Conservation (phyloP, 176 grass and related monocot species). For the Pontederia paniculata region DNA sequence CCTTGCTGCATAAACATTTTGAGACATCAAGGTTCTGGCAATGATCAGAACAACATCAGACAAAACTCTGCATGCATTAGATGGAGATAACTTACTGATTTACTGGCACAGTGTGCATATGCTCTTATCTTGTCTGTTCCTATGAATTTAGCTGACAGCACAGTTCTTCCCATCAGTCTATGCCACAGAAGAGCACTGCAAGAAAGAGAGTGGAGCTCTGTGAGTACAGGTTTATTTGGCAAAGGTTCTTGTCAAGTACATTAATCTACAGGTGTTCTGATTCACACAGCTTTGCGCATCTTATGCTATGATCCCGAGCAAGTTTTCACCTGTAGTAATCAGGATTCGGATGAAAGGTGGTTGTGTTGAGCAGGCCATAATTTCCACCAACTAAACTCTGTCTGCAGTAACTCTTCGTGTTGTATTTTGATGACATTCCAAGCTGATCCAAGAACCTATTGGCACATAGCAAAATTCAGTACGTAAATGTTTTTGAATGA, state of each 20-base stretch:
- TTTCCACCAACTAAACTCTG: constrained; percentile 67
- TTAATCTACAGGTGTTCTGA: background rate
- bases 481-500: too few relatives aligned
- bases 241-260: background rate
- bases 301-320: background rate
- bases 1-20: constrained; percentile 33
- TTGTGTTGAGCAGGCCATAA: constrained; percentile 71
- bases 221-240: background rate
- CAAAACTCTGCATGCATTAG: background rate
- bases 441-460: constrained; percentile 76
- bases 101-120: constrained; percentile 3
- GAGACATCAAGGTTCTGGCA: background rate
- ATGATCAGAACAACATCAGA: background rate
- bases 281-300: background rate
- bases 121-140: constrained; percentile 43
- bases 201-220: background rate
- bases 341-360: constrained; percentile 70
- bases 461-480: background rate
- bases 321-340: constrained; percentile 67
- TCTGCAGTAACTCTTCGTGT: constrained; percentile 70
- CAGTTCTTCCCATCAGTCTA: constrained; percentile 57
- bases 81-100: background rate
- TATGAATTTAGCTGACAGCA: constrained; percentile 40
- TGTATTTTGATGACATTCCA: constrained; percentile 60
- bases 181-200: constrained; percentile 71